A percentile compares a stretch with the other conserved stretches of the same genome.
Evolutionary conservation across 2,329 filamentous ascomycete genomes (phyloP).

Genomic region (Ustulina deusta): DNA sequence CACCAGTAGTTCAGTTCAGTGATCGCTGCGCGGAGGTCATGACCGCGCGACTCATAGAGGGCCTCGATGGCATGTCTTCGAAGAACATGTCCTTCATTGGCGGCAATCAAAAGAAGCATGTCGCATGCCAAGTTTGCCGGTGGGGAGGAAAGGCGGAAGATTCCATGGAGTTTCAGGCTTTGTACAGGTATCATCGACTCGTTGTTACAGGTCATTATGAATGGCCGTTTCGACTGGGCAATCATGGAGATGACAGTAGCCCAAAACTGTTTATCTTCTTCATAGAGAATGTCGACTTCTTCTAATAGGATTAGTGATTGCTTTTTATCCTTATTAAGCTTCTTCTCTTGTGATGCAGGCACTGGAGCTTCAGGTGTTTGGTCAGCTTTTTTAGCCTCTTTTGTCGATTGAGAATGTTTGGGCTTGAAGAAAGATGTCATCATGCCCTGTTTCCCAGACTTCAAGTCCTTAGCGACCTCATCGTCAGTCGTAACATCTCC

Average conservation of each 20-base stretch:
- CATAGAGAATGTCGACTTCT: slow-evolving; percentile 92
- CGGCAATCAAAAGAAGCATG: slow-evolving; percentile 83
- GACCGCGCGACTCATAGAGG: slow-evolving; percentile 75
- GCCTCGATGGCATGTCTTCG: slow-evolving; percentile 72
- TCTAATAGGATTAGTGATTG: slow-evolving; percentile 95
- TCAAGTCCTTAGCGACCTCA: slow-evolving; percentile 67
- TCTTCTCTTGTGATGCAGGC: slow-evolving; percentile 48
- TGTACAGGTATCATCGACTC: slow-evolving; percentile 83
- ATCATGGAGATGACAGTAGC: slow-evolving; percentile 81
- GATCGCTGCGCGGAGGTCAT: slow-evolving; percentile 84
- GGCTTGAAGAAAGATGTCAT: slow-evolving; percentile 85
- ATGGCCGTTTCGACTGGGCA: slow-evolving; percentile 85
- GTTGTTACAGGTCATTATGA: slow-evolving; percentile 95
- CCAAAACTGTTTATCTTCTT: slow-evolving; percentile 98
- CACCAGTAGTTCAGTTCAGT: slow-evolving; percentile 96
- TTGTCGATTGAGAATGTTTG: slow-evolving; percentile 52
- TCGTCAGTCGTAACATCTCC: slow-evolving; percentile 55
- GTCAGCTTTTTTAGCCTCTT: slow-evolving; percentile 49
- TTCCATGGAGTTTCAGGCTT: slow-evolving; percentile 82
- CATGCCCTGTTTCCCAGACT: slow-evolving; percentile 78
- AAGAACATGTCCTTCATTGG: slow-evolving; percentile 88
- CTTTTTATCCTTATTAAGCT: slow-evolving; percentile 72
- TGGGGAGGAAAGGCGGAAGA: slow-evolving; percentile 79
- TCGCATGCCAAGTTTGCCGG: slow-evolving; percentile 78
- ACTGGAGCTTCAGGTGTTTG: slow-evolving; percentile 20